A percentile compares a stretch with the other conserved stretches of the same genome.
These are phyloP conservation scores for Pseudopyricularia cyperi DNA, from an alignment of 2,329 filamentous ascomycete genomes.

Conservation along the genomic window DNA sequence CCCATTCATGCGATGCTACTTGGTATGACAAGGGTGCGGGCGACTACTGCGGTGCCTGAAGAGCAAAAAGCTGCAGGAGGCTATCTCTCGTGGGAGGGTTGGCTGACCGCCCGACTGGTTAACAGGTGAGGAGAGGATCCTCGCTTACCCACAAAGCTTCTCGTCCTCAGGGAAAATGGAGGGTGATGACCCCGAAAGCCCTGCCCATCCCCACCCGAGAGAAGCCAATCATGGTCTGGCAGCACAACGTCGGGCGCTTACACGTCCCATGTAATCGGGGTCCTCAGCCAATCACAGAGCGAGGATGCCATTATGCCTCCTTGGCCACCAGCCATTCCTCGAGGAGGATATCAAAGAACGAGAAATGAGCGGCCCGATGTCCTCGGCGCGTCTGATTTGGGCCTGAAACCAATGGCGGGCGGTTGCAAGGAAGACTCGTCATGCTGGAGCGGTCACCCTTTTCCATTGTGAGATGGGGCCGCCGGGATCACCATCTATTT, in stretches of 20 bases:
- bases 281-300: slow-evolving; percentile 26
- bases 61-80: not conserved
- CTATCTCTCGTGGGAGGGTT: not conserved
- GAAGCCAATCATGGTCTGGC: not conserved
- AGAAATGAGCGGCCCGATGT: not conserved
- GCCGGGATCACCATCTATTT: not conserved
- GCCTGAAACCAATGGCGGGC: not conserved
- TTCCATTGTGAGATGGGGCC: not conserved
- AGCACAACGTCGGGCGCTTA: slow-evolving; percentile 2
- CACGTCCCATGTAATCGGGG: slow-evolving; percentile 10
- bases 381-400: not conserved
- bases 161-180: not conserved
- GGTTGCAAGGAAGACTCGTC: not conserved
- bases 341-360: not conserved
- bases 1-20: not conserved
- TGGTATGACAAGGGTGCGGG: not conserved
- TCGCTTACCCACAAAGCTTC: not conserved
- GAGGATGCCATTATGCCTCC: slow-evolving; percentile 10
- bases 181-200: not conserved
- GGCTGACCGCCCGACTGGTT: not conserved
- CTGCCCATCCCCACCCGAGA: not conserved
- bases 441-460: not conserved
- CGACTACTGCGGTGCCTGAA: not conserved
- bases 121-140: not conserved
- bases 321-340: slow-evolving; percentile 8